These are phyloP conservation scores for Leersia perrieri DNA, from an alignment of 176 grass and related monocot species.

Conservation along the genomic window DNA sequence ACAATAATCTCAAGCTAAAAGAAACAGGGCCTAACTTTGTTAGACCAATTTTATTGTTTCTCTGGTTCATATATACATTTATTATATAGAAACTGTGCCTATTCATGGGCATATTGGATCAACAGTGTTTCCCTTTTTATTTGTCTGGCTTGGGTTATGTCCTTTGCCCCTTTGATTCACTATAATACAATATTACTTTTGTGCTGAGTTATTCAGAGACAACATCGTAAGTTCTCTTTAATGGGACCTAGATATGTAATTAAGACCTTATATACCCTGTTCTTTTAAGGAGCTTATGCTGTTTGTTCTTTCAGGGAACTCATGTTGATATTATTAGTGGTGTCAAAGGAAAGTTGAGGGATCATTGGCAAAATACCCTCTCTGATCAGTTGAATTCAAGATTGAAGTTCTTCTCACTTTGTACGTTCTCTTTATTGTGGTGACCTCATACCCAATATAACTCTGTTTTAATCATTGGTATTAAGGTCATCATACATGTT, in stretches of 20 bases:
- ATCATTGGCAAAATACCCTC: constrained; percentile 54
- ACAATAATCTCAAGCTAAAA: no score
- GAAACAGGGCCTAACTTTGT: no score
- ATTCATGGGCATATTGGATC: background rate
- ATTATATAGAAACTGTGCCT: background rate
- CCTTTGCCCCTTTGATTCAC: background rate
- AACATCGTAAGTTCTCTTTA: background rate
- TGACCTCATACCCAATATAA: background rate
- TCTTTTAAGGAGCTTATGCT: constrained; percentile 37
- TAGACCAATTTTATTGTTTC: background rate
- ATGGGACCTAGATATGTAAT: background rate
- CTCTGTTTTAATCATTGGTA: background rate
- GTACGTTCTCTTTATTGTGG: constrained; percentile 42
- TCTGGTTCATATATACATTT: background rate
- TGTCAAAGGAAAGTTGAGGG: constrained; percentile 51
- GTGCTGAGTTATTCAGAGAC: background rate
- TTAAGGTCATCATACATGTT: background rate
- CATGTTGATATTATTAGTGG: constrained; percentile 35
- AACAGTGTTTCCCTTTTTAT: background rate
- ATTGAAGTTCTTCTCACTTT: constrained; percentile 64
- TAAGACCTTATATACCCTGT: background rate
- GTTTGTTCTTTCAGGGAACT: constrained; percentile 45
- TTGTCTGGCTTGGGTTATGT: background rate
- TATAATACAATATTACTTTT: background rate
- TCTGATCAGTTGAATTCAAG: constrained; percentile 44